A percentile compares a stretch with the other conserved stretches of the same genome.
phyloP scores from a whole-genome alignment of 169 alveolate species.

The Babesia gibsoni region DNA sequence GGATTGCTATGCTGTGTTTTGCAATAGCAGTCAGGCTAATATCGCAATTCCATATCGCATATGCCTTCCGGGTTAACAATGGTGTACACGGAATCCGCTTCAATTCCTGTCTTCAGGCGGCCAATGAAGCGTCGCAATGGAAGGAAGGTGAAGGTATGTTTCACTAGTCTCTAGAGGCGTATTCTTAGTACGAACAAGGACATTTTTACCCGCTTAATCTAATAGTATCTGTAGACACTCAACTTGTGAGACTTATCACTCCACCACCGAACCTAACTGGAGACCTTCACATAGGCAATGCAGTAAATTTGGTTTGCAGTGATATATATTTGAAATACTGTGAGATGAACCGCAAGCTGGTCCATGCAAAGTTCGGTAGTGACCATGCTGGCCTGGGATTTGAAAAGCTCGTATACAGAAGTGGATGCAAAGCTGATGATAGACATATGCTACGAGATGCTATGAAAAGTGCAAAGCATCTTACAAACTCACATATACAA shows the following conservation, averaged over 20 bases:
- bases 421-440: neutral
- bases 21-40: neutral
- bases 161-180: neutral
- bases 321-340: constrained; percentile 22
- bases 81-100: neutral
- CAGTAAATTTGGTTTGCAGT: constrained; percentile 45
- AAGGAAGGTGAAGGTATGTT: neutral
- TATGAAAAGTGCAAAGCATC: neutral
- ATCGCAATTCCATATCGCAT: neutral
- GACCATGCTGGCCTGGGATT: constrained; percentile 64
- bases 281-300: constrained; percentile 60
- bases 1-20: constrained; percentile 6
- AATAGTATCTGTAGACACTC: neutral
- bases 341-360: constrained; percentile 5
- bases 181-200: neutral
- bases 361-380: constrained; percentile 32
- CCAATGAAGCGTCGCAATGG: neutral
- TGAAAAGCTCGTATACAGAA: constrained; percentile 4
- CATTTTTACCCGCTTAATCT: neutral
- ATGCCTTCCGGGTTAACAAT: neutral
- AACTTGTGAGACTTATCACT: constrained; percentile 24
- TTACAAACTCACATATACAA: constrained; percentile 9
- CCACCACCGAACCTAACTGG: constrained; percentile 69
- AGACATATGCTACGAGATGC: constrained; percentile 9
- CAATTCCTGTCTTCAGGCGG: neutral